Evolutionary conservation across 208 protist species (phyloP).

Genomic region (Porcisia hertigi): DNA sequence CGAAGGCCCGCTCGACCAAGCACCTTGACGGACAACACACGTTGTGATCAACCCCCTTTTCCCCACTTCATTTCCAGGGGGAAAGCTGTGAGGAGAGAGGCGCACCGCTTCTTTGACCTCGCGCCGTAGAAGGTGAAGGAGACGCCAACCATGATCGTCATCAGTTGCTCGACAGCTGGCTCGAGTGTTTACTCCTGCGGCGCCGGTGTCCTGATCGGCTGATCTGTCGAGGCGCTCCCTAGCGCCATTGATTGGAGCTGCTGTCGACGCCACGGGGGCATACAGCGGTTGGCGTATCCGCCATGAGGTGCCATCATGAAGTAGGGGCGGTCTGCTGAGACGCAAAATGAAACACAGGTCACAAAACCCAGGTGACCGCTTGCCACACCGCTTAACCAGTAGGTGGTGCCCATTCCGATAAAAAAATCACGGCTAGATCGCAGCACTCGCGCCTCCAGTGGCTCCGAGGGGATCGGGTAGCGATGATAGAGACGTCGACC

Average conservation of each 20-base stretch:
- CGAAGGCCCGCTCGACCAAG: too few relatives aligned
- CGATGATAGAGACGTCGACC: conserved; percentile 77
- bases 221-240: conserved; percentile 1
- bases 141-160: not conserved
- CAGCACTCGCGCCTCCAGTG: conserved; percentile 73
- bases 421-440: conserved; percentile 62
- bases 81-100: not conserved
- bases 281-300: conserved; percentile 68
- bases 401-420: conserved; percentile 84
- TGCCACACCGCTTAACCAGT: conserved; percentile 76
- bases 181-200: not conserved
- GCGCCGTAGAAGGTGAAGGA: not conserved
- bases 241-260: conserved; percentile 58
- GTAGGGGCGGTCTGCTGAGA: conserved; percentile 69
- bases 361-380: conserved; percentile 73
- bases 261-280: conserved; percentile 79
- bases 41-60: too few relatives aligned
- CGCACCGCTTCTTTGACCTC: not conserved
- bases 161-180: conserved; percentile 1
- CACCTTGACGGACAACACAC: too few relatives aligned
- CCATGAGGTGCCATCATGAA: conserved; percentile 86
- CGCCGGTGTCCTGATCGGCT: not conserved
- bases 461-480: conserved; percentile 73
- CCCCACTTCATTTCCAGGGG: too few relatives aligned
- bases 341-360: conserved; percentile 67